Evolutionary conservation across 805 yeast species (phyloP), one percentile per base, ranked within the genome.

Genomic region (Ogataea allantospora): DNA sequence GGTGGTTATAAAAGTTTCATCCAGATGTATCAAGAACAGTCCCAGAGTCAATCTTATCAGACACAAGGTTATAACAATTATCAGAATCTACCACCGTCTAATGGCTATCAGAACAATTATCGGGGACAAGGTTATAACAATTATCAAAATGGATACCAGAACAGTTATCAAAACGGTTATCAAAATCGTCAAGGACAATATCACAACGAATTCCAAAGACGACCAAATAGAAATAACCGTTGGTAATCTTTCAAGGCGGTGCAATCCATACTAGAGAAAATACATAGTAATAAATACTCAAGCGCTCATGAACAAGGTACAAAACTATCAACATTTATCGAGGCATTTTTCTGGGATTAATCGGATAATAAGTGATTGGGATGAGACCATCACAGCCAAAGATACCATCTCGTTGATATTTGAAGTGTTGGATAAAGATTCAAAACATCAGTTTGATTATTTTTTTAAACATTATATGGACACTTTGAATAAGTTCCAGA

Each of bases 371-470:
- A 57, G 73, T 3, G 88, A 80, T 47, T 80, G 83, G 80, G 88
- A 80, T 53, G 86, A 79, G 28, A 80, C 87, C 0, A 66, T 77
- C 18, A 78, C 87, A 0, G 46, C 50, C 5, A 51, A 57, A 20
- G 87, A 80, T 54, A 78, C 88, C 0, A 70, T 80, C 19, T 55
- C 54, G 17, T 50, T 74, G 5, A 62, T 78, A n/a, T 76, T 78
- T 10, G 58, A 67, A 23, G 67, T 76, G 2, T 74, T 78, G 0
- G 73, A 73, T 35, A 23, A 21, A 2, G 54, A 54, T n/a, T 58
- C 62, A 29, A 51, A 50, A 3, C 67, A 71, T 7, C 51, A 58
- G 0, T 71, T 78, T 59, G 45, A 46, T 18, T 62, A 73, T 46
- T 79, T 73, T 54, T 59, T 66, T 9, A 52, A 66, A 10, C 50